These are phyloP conservation scores for Russula brevipes DNA, from an alignment of 768 basidiomycete species.

Conservation along the genomic window DNA sequence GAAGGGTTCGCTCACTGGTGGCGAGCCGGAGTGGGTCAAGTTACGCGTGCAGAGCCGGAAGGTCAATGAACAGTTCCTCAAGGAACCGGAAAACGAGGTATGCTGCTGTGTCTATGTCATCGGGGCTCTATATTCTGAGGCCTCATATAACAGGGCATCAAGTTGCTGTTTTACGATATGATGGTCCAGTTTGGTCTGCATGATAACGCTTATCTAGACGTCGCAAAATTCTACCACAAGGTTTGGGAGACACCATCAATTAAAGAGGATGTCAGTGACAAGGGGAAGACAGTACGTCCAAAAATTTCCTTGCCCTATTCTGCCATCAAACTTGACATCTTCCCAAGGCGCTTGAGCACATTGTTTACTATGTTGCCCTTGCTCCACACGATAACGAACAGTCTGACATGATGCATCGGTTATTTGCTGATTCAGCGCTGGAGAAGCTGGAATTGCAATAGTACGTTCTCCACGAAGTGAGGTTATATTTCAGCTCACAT, in stretches of 20 bases:
- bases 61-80: conserved; percentile 89
- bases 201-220: conserved; percentile 81
- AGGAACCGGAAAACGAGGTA: conserved; percentile 84
- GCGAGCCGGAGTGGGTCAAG: conserved; percentile 90
- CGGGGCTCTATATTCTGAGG: conserved; percentile 1
- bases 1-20: conserved; percentile 59
- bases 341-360: conserved; percentile 82
- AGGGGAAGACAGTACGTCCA: conserved; percentile 57
- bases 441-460: conserved; percentile 78
- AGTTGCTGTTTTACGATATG: conserved; percentile 91
- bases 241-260: conserved; percentile 97
- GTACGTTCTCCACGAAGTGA: conserved; percentile 39
- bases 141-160: conserved; percentile 64
- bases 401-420: conserved; percentile 90
- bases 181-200: conserved; percentile 95
- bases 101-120: conserved; percentile 21
- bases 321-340: conserved; percentile 10
- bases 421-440: conserved; percentile 73
- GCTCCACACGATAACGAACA: conserved; percentile 96
- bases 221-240: conserved; percentile 91
- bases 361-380: conserved; percentile 90
- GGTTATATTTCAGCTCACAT: conserved; percentile 22
- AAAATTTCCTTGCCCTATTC: neutral
- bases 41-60: conserved; percentile 89
- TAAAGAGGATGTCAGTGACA: conserved; percentile 70